These are phyloP conservation scores for Chlorella sp. DNA, from an alignment of 139 green algal genomes.

Conservation along the genomic window DNA sequence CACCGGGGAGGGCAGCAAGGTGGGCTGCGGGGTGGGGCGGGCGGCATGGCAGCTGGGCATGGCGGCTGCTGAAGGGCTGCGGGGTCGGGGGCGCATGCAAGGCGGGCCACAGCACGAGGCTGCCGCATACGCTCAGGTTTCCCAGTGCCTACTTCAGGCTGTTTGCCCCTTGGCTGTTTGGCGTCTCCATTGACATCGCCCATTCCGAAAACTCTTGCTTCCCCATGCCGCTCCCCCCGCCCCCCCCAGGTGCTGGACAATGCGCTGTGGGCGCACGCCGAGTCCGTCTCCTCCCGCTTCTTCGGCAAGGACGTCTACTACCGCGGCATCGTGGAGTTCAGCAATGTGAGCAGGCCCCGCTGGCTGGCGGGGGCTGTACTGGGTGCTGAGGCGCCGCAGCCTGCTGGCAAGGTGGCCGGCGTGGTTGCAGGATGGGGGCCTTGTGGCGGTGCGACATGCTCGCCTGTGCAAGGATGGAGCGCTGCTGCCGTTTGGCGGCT, in stretches of 20 bases:
- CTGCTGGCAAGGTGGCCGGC: neutral
- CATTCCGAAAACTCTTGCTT: no score
- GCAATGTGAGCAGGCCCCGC: slow-evolving; percentile 38
- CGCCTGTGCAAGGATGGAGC: neutral
- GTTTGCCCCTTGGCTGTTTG: no score
- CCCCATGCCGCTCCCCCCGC: no score
- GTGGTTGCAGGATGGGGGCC: no score
- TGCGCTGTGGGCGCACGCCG: slow-evolving; percentile 62
- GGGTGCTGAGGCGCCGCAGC: neutral
- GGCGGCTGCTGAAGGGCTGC: slow-evolving; percentile 21
- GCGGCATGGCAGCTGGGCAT: neutral
- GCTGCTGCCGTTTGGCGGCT: no score
- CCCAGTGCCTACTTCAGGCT: no score
- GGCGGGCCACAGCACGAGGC: no score
- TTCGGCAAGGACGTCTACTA: slow-evolving; percentile 63
- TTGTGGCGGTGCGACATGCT: no score
- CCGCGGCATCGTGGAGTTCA: slow-evolving; percentile 71
- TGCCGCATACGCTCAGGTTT: no score
- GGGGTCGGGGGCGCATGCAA: no score
- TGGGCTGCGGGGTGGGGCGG: neutral
- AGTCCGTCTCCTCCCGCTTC: slow-evolving; percentile 54
- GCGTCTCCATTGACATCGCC: no score
- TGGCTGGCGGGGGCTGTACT: neutral
- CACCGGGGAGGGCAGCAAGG: neutral
- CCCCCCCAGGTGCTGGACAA: slow-evolving; percentile 45